phyloP scores from a whole-genome alignment of 2,329 filamentous ascomycete species.

The Aureobasidium mangrovei region DNA sequence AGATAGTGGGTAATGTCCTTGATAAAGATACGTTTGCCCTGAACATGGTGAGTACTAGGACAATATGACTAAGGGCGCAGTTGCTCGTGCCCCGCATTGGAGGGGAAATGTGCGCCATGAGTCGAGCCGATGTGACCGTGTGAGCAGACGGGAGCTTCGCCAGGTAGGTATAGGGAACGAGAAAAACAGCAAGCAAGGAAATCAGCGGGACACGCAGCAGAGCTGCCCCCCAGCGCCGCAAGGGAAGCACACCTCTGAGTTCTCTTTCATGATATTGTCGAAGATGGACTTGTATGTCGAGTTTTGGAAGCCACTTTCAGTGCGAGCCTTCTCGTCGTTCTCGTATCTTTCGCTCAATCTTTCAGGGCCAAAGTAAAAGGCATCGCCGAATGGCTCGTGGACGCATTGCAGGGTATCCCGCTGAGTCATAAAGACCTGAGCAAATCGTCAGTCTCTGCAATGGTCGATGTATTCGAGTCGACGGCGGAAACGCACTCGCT shows the following conservation, averaged over 20 bases:
- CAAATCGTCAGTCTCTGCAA: conserved; percentile 1
- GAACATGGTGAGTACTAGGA: conserved; percentile 33
- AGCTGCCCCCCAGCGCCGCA: conserved; percentile 19
- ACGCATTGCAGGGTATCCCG: conserved; percentile 70
- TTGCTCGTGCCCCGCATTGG: neutral
- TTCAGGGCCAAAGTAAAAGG: conserved; percentile 93
- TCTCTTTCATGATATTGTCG: conserved; percentile 62
- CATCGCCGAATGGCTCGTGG: conserved; percentile 95
- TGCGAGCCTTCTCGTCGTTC: conserved; percentile 49
- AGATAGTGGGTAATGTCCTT: conserved; percentile 97
- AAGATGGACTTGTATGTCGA: conserved; percentile 72
- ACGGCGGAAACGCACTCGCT: conserved; percentile 56
- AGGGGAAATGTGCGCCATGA: neutral
- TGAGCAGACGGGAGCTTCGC: neutral
- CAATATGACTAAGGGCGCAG: neutral
- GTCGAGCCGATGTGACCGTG: neutral
- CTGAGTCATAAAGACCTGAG: conserved; percentile 91
- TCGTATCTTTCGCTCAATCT: conserved; percentile 71
- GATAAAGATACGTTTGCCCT: conserved; percentile 92
- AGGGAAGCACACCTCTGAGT: conserved; percentile 56
- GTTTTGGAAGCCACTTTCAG: conserved; percentile 55
- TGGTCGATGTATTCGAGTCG: neutral
- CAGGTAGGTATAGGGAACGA: neutral
- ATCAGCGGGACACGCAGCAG: conserved; percentile 6
- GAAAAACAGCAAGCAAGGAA: neutral